Conservation (phyloP, 306 rosid genomes). For the barrel medic (Medicago truncatula) region DNA sequence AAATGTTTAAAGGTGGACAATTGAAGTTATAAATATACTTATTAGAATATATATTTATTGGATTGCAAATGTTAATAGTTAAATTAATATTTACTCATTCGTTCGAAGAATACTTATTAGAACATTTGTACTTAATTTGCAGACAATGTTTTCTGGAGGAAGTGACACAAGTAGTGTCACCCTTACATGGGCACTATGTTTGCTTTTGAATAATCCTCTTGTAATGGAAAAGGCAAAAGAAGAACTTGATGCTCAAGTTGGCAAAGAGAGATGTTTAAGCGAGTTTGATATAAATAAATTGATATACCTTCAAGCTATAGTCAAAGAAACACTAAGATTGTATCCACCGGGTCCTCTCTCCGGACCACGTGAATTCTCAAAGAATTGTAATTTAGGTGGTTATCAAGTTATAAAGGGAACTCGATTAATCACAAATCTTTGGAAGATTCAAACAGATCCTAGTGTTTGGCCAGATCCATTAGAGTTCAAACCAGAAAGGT, state of each 20-base stretch:
- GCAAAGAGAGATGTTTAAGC: not conserved
- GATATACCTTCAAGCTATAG: conserved; percentile 35
- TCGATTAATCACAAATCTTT: conserved; percentile 16
- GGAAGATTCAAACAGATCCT: conserved; percentile 34
- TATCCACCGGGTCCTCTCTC: not conserved
- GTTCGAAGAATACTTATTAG: too few species aligned
- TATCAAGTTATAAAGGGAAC: conserved; percentile 33
- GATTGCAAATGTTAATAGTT: too few species aligned
- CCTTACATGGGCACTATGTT: conserved; percentile 29
- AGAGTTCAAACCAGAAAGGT: conserved; percentile 44
- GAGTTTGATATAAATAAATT: conserved; percentile 25
- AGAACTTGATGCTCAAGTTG: conserved; percentile 35
- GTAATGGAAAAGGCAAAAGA: conserved; percentile 16
- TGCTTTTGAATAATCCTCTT: conserved; percentile 7
- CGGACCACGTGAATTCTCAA: conserved; percentile 11
- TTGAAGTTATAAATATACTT: too few species aligned
- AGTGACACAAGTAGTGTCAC: not conserved
- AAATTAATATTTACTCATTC: too few species aligned
- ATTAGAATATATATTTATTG: too few species aligned
- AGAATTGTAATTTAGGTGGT: conserved; percentile 23
- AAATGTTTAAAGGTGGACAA: too few species aligned
- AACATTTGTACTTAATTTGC: not conserved
- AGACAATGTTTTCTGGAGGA: not conserved
- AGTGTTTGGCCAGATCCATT: conserved; percentile 33
- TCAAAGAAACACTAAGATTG: conserved; percentile 40